These are phyloP conservation scores for Paulinella micropora DNA, from an alignment of 78 protist genomes.

Conservation along the genomic window DNA sequence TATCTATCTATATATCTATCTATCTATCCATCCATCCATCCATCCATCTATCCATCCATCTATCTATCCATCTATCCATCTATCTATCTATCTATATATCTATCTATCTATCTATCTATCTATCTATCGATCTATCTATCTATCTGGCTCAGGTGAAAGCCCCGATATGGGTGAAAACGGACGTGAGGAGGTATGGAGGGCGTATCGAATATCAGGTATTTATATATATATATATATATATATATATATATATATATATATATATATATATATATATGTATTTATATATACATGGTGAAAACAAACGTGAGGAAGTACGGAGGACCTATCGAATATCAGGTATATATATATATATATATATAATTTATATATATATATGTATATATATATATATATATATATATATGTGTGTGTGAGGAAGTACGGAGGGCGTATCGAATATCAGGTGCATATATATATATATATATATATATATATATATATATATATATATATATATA, in stretches of 20 bases:
- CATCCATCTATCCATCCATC: neutral
- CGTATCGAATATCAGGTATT: too few species aligned
- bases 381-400: neutral
- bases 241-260: neutral
- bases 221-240: neutral
- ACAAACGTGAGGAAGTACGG: neutral
- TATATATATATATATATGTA: neutral
- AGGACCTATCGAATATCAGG: neutral
- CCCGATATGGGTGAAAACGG: too few species aligned
- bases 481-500: neutral
- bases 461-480: neutral
- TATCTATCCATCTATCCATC: neutral
- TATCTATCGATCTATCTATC: neutral
- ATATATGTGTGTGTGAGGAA: neutral
- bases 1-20: neutral
- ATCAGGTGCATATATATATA: neutral
- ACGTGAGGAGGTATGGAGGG: too few species aligned
- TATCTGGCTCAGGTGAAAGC: too few species aligned
- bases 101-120: neutral
- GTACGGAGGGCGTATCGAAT: neutral
- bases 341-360: neutral
- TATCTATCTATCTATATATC: neutral
- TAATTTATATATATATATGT: neutral
- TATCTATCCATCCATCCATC: neutral
- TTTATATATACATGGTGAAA: neutral